A percentile compares a stretch with the other conserved stretches of the same genome.
phyloP scores from a whole-genome alignment of 805 yeast species.

The Candida morakotiae region DNA sequence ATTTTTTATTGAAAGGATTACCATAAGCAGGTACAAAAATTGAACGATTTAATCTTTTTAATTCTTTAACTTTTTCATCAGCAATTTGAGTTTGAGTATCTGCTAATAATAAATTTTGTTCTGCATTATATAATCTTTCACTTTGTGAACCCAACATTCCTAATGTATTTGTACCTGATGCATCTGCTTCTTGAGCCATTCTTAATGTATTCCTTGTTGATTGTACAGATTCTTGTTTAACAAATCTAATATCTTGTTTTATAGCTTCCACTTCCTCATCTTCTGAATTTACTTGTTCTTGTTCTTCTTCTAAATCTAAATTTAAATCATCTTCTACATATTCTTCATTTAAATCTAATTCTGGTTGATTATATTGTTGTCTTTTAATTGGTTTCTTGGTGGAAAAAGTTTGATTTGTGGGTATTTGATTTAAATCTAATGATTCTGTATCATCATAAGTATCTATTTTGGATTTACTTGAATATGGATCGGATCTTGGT shows the following conservation, averaged over 20 bases:
- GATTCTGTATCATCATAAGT: slow-evolving; percentile 25
- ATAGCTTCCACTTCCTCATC: slow-evolving; percentile 89
- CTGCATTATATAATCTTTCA: slow-evolving; percentile 77
- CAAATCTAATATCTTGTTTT: slow-evolving; percentile 75
- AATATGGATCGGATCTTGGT: neutral
- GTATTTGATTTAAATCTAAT: slow-evolving; percentile 36
- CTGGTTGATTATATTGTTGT: slow-evolving; percentile 14
- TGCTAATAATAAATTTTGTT: slow-evolving; percentile 70
- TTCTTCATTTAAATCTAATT: slow-evolving; percentile 29
- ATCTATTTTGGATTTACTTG: neutral
- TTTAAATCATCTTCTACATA: slow-evolving; percentile 39
- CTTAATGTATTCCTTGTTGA: slow-evolving; percentile 78
- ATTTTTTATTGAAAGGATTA: slow-evolving; percentile 85
- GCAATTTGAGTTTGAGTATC: slow-evolving; percentile 80
- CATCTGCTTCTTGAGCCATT: slow-evolving; percentile 47
- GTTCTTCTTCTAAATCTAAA: slow-evolving; percentile 32
- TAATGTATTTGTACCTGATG: slow-evolving; percentile 59
- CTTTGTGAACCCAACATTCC: slow-evolving; percentile 95
- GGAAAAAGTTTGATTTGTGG: slow-evolving; percentile 23
- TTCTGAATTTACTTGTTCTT: slow-evolving; percentile 48
- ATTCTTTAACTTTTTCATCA: slow-evolving; percentile 74
- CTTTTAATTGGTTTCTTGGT: slow-evolving; percentile 18
- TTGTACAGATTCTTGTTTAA: slow-evolving; percentile 82
- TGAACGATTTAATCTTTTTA: slow-evolving; percentile 74
- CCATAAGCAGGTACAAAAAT: slow-evolving; percentile 70